A percentile compares a stretch with the other conserved stretches of the same genome.
Conservation (phyloP, 306 rosid genomes). For the Dalbergia oliveri region DNA sequence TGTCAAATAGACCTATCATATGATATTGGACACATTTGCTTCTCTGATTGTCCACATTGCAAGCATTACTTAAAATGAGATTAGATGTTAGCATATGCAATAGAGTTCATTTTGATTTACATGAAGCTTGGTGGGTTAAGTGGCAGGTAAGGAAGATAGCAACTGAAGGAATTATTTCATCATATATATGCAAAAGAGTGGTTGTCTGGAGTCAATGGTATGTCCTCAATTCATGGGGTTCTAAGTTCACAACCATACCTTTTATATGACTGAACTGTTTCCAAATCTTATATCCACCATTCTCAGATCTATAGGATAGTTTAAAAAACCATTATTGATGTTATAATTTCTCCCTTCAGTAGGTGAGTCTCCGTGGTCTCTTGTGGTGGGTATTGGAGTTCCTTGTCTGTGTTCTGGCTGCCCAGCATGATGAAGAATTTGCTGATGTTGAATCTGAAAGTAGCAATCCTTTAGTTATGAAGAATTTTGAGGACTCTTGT, state of each 20-base stretch:
- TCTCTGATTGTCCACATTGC: conserved; percentile 34
- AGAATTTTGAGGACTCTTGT: conserved; percentile 46
- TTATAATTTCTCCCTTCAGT: conserved; percentile 55
- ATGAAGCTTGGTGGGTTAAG: conserved; percentile 70
- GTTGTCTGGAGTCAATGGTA: conserved; percentile 68
- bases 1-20: conserved; percentile 29
- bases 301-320: conserved; percentile 48
- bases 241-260: conserved; percentile 42
- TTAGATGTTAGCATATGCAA: conserved; percentile 39
- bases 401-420: conserved; percentile 52
- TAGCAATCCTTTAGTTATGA: conserved; percentile 46
- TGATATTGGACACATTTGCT: conserved; percentile 25
- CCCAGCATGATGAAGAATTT: conserved; percentile 55
- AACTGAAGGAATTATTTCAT: conserved; percentile 63
- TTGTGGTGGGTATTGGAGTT: conserved; percentile 60
- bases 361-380: conserved; percentile 61
- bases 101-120: conserved; percentile 60
- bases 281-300: conserved; percentile 39
- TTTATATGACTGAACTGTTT: conserved; percentile 45
- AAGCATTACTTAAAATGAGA: conserved; percentile 43
- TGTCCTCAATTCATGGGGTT: conserved; percentile 56
- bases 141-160: conserved; percentile 74
- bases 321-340: conserved; percentile 53
- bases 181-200: conserved; percentile 55
- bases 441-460: conserved; percentile 56